Percentiles rank a stretch among this genome's conserved stretches.
Evolutionary conservation across 306 rosid species (phyloP).

Genomic region (Phaseolus lunatus): DNA sequence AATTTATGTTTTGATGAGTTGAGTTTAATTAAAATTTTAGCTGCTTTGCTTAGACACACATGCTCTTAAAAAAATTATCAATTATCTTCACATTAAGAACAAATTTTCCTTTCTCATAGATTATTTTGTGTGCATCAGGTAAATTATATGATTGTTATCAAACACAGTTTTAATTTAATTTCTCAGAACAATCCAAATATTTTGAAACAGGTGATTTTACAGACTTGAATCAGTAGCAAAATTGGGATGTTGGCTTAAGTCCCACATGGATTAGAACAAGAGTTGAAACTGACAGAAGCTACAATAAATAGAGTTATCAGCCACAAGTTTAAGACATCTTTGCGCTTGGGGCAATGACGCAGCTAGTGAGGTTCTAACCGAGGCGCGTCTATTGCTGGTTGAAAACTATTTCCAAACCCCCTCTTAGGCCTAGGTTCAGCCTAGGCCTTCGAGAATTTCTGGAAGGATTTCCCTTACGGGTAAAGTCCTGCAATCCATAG

Average conservation of each 20-base stretch:
- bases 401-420: conserved; percentile 9
- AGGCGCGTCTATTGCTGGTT: conserved; percentile 15
- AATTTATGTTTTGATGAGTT: no score
- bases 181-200: no score
- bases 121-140: no score
- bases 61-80: no score
- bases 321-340: background rate
- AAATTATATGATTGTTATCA: no score
- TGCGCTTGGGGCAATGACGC: conserved; percentile 18
- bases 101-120: no score
- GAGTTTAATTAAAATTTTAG: no score
- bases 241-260: background rate
- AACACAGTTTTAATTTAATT: background rate
- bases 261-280: background rate
- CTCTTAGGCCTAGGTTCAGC: background rate
- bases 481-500: background rate
- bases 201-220: background rate
- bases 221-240: no score
- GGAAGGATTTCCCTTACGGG: background rate
- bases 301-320: background rate
- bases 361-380: conserved; percentile 9
- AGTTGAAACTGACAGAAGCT: background rate
- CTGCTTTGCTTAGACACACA: no score
- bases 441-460: background rate
- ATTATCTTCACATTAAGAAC: no score